These are phyloP conservation scores for Pythium insidiosum DNA, from an alignment of 352 stramenopile genomes.

Conservation along the genomic window DNA sequence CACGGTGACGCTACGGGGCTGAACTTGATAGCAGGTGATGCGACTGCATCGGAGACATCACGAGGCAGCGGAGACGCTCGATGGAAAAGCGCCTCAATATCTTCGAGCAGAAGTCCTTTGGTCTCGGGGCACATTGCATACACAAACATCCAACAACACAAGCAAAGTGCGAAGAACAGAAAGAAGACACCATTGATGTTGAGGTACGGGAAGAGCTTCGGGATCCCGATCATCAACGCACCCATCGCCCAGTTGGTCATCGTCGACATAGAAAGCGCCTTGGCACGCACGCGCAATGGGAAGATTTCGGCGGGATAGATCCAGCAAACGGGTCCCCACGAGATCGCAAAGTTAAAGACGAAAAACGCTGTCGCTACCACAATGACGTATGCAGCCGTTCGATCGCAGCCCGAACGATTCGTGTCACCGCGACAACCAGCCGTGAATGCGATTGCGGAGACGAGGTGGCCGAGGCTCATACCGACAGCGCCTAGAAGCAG, in stretches of 20 bases:
- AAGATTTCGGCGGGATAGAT: constrained; percentile 59
- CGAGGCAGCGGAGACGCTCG: too few species aligned
- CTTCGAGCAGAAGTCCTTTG: constrained; percentile 26
- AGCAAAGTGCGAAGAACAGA: constrained; percentile 33
- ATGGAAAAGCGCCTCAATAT: constrained; percentile 28
- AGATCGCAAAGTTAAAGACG: constrained; percentile 47
- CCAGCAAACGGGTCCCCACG: constrained; percentile 48
- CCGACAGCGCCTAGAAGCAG: constrained; percentile 29
- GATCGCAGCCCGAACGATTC: constrained; percentile 12
- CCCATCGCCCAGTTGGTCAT: constrained; percentile 21
- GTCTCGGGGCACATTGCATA: constrained; percentile 34
- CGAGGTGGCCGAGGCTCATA: constrained; percentile 33
- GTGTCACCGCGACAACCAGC: constrained; percentile 23
- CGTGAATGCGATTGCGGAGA: constrained; percentile 27
- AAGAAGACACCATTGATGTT: constrained; percentile 45
- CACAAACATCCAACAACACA: constrained; percentile 23
- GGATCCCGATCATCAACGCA: constrained; percentile 26
- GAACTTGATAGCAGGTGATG: too few species aligned
- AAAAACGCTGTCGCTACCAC: constrained; percentile 27
- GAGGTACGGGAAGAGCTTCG: constrained; percentile 41
- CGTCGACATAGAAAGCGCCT: constrained; percentile 24
- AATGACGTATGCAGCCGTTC: constrained; percentile 21
- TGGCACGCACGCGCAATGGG: constrained; percentile 31
- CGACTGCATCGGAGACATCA: too few species aligned
- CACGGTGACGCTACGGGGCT: too few species aligned